Conservation (phyloP, 345 rosid species). For the Excoecaria cochinchinensis region DNA sequence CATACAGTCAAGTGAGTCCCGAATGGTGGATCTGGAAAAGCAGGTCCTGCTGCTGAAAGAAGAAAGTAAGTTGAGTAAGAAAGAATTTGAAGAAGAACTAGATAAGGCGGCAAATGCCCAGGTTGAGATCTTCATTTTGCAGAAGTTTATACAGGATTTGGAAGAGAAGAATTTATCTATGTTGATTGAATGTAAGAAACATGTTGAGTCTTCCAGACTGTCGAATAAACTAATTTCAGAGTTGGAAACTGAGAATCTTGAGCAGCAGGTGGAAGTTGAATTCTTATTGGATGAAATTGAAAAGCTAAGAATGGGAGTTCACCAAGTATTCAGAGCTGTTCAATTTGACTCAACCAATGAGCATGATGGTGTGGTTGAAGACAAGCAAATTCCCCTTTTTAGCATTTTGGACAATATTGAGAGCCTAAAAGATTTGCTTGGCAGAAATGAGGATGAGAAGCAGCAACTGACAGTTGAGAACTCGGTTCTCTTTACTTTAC, state of each 20-base stretch:
- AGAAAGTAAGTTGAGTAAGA: constrained; percentile 43
- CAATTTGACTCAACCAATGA: constrained; percentile 49
- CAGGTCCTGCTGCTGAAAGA: constrained; percentile 63
- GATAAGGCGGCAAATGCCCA: constrained; percentile 47
- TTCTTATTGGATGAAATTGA: constrained; percentile 33
- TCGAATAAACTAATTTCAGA: constrained; percentile 30
- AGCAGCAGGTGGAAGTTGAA: constrained; percentile 36
- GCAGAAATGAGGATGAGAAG: constrained; percentile 53
- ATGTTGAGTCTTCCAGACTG: constrained; percentile 30
- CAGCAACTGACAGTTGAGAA: constrained; percentile 70
- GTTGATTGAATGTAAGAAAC: constrained; percentile 33
- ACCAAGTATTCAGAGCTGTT: constrained; percentile 44
- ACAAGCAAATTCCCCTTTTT: constrained; percentile 48
- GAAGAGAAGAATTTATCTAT: constrained; percentile 32
- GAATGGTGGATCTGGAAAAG: constrained; percentile 65
- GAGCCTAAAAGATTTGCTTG: constrained; percentile 52
- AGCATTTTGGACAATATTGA: constrained; percentile 51
- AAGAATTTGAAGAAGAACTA: constrained; percentile 82
- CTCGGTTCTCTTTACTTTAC: constrained; percentile 58
- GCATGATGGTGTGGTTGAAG: constrained; percentile 34
- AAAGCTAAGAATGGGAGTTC: constrained; percentile 26
- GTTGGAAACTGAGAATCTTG: constrained; percentile 35
- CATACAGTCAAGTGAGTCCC: constrained; percentile 57
- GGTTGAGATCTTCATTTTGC: constrained; percentile 34
- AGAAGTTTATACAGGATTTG: constrained; percentile 36